Percentiles rank a stretch among this genome's conserved stretches.
phyloP scores from a whole-genome alignment of 768 basidiomycete species.

The Auriscalpium orientale region DNA sequence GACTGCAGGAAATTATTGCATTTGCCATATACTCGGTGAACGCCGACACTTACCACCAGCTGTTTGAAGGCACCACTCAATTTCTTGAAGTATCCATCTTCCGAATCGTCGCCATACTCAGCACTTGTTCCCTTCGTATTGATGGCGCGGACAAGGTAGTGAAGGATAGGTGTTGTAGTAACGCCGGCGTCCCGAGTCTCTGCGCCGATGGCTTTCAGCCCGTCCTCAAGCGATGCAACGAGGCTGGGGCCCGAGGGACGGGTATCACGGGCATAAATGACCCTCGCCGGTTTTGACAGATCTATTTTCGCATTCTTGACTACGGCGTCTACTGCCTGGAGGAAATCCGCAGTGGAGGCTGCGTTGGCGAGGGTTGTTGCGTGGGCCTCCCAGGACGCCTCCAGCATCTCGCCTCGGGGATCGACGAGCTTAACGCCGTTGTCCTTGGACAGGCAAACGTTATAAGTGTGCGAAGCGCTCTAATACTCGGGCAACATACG shows the following conservation, averaged over 20 bases:
- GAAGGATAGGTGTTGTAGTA: constrained; percentile 90
- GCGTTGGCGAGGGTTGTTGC: constrained; percentile 88
- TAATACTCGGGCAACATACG: constrained; percentile 34
- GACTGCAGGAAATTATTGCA: constrained; percentile 30
- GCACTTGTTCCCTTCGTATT: constrained; percentile 80
- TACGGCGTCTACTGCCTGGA: constrained; percentile 54
- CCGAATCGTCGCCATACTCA: constrained; percentile 71
- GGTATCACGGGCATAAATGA: constrained; percentile 91
- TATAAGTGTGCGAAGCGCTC: not conserved
- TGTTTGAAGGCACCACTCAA: constrained; percentile 77
- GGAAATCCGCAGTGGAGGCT: constrained; percentile 61
- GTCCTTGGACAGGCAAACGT: constrained; percentile 46
- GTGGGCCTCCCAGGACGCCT: constrained; percentile 84
- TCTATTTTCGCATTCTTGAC: constrained; percentile 67
- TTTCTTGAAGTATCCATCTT: constrained; percentile 80
- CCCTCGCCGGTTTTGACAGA: constrained; percentile 64
- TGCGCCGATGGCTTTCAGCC: constrained; percentile 65
- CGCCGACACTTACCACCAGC: constrained; percentile 58
- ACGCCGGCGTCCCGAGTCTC: constrained; percentile 71
- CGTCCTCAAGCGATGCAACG: constrained; percentile 73
- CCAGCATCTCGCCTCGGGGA: constrained; percentile 95
- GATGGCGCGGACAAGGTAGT: constrained; percentile 86
- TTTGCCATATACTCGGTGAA: no score
- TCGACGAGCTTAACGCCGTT: constrained; percentile 99
- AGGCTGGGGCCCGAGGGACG: constrained; percentile 79